Conservation (phyloP, 257 asterid genomes). For the Thymus quinquecostatus region DNA sequence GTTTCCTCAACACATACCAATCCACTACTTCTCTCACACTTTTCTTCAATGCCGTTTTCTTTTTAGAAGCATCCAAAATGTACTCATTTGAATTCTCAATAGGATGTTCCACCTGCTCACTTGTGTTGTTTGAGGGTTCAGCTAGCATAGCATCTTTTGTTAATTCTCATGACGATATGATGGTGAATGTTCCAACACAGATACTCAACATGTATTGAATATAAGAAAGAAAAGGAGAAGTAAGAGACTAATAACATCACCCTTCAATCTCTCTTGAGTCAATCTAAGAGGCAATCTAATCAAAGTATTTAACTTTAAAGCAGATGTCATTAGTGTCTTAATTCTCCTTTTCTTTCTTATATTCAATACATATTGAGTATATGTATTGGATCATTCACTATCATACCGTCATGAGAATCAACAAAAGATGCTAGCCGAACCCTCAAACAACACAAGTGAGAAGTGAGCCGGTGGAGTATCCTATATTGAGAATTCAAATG, state of each 20-base stretch:
- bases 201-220: too few relatives aligned
- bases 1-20: constrained; percentile 55
- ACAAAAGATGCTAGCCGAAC: background rate
- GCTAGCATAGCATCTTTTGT: background rate
- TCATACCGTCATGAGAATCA: background rate
- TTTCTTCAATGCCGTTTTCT: background rate
- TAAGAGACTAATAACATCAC: constrained; percentile 23
- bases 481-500: too few relatives aligned
- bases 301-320: background rate
- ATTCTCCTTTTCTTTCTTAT: constrained; percentile 27
- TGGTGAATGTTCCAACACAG: background rate
- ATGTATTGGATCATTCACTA: background rate
- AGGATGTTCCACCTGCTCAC: background rate
- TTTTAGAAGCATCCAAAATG: background rate
- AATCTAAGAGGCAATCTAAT: background rate
- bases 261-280: background rate
- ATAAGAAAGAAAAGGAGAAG: constrained; percentile 27
- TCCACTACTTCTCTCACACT: constrained; percentile 20
- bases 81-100: too few relatives aligned
- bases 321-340: constrained; percentile 20
- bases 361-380: too few relatives aligned
- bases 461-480: too few relatives aligned
- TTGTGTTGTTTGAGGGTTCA: constrained; percentile 9
- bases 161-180: background rate
- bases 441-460: too few relatives aligned